Evolutionary conservation across 441 rosid species (phyloP), one percentile per base, ranked within the genome.

Genomic region (Raphanus hybrid): DNA sequence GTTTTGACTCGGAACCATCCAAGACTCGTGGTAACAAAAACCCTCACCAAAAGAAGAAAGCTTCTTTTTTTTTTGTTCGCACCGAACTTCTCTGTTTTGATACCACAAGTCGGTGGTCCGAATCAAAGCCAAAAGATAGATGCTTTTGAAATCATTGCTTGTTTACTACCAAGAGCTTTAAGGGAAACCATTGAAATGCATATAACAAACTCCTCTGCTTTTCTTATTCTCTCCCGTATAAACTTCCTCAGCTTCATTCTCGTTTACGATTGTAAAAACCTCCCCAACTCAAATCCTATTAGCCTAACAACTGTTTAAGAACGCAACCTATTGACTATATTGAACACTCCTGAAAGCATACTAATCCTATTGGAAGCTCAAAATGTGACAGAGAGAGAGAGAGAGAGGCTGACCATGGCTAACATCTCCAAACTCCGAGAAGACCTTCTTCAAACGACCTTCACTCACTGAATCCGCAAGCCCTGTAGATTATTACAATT

Each of bases 401-500:
- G 57, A 73, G 11, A 73, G 11, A 63, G 59, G 32, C 70, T 79
- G 50, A 87, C 91, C 90, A 69, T 70, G 81, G 71, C 55, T 73
- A 72, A 87, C 86, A 69, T 84, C 77, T 73, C 90, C 91, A 78
- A 82, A 86, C 43, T 79, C 83, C 1, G 84, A 84, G 83, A 87
- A 86, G 41, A 62, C 84, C 69, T 73, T 85, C 84, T 72, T 83
- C 78, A 87, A 69, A 14, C 81, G 82, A n/a, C 88, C 87, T 83
- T 85, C 90, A 0, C 84, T 75, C 41, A 82, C 86, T 71, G 91
- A 84, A 50, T 71, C 81, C 4, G 91, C 68, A 76, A 87, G 45
- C 27, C 91, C 91, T 85, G 82, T 75, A 0, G 5, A 48, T 43
- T 11, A 2, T 23, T 23, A 23, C 8, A 54, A 54, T 18, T 41